Percentiles rank a stretch among this genome's conserved stretches.
These are phyloP conservation scores for Sordariomycetes sp. DNA, from an alignment of 2,329 filamentous ascomycete genomes.

Conservation along the genomic window DNA sequence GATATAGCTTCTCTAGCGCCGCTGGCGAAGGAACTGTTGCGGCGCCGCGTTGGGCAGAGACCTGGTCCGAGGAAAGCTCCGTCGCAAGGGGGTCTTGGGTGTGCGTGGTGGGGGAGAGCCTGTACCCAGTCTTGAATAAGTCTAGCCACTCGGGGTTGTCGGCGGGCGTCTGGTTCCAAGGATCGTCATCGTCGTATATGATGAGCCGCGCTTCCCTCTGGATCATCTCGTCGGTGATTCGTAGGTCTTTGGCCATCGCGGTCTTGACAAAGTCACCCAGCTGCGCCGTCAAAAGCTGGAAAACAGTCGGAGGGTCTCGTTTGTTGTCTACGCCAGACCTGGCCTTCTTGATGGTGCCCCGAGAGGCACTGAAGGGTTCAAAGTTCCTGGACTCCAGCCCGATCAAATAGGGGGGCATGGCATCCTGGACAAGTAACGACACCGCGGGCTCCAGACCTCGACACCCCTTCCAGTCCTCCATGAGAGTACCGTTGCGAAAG, in stretches of 20 bases:
- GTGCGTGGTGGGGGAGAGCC: neutral
- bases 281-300: neutral
- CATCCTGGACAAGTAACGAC: slow-evolving; percentile 23
- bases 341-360: neutral
- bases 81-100: neutral
- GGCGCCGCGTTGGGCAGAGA: neutral
- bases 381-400: slow-evolving; percentile 22
- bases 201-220: slow-evolving; percentile 19
- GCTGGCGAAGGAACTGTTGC: neutral
- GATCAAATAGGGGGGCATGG: slow-evolving; percentile 28
- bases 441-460: slow-evolving; percentile 25
- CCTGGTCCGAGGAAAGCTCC: neutral
- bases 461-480: slow-evolving; percentile 28
- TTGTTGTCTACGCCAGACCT: slow-evolving; percentile 6
- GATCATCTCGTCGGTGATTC: slow-evolving; percentile 21
- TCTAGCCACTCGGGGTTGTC: slow-evolving; percentile 22
- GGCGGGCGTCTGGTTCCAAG: slow-evolving; percentile 26
- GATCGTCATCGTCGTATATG: slow-evolving; percentile 20
- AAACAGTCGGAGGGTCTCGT: neutral
- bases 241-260: slow-evolving; percentile 9
- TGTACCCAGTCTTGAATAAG: slow-evolving; percentile 7
- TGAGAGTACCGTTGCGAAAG: slow-evolving; percentile 24
- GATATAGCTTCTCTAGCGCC: neutral
- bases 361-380: slow-evolving; percentile 17
- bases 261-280: slow-evolving; percentile 1